phyloP scores from a whole-genome alignment of 805 yeast genomes.

The Millerozyma miso region DNA sequence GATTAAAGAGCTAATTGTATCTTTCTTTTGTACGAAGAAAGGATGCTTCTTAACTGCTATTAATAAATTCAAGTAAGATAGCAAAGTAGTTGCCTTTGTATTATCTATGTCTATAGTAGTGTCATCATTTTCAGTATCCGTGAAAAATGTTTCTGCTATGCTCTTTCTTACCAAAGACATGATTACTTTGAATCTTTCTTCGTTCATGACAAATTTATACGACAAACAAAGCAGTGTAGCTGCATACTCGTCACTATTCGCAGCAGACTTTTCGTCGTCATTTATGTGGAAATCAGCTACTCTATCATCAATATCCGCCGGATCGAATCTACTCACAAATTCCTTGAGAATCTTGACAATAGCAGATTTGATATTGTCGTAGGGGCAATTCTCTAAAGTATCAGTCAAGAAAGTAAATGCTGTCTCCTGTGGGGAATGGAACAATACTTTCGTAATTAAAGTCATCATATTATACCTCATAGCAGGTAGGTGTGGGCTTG shows the following conservation, averaged over 20 bases:
- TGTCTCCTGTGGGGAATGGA: constrained; percentile 50
- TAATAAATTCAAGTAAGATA: constrained; percentile 56
- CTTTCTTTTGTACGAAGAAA: constrained; percentile 11
- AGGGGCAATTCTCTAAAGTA: constrained; percentile 63
- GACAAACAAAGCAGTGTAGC: neutral
- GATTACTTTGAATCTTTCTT: constrained; percentile 39
- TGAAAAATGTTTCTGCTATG: constrained; percentile 31
- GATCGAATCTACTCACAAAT: constrained; percentile 41
- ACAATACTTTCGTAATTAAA: constrained; percentile 58
- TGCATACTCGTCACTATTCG: constrained; percentile 10
- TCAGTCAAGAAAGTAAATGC: constrained; percentile 61
- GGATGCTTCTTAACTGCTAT: constrained; percentile 26
- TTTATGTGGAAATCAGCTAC: constrained; percentile 3
- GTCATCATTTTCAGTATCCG: constrained; percentile 11
- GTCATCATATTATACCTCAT: constrained; percentile 49
- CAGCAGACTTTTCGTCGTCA: constrained; percentile 11
- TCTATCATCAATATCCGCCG: constrained; percentile 7
- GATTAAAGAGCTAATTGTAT: constrained; percentile 12
- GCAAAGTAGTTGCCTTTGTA: constrained; percentile 37
- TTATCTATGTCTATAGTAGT: constrained; percentile 17
- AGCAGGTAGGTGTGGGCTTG: constrained; percentile 19
- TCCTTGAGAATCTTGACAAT: constrained; percentile 68
- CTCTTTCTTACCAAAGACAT: constrained; percentile 37
- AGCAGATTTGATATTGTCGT: constrained; percentile 54
- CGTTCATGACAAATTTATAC: constrained; percentile 33